Conservation (phyloP, 202 grass and related monocot species). For the Carex arenaria region DNA sequence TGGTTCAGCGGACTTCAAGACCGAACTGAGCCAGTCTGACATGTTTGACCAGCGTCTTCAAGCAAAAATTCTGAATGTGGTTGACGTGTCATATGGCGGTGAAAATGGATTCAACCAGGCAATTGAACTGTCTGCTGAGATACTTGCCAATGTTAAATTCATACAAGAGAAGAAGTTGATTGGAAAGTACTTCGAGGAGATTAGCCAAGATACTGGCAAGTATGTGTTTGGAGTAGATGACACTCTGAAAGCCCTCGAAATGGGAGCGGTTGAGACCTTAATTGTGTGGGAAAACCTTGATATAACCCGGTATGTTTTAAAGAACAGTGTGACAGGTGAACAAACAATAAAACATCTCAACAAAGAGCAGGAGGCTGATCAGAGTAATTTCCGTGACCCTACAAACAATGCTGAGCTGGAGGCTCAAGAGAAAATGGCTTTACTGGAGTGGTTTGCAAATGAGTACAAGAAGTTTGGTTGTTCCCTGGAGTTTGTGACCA, state of each 20-base stretch:
- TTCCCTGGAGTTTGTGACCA: slow-evolving; percentile 84
- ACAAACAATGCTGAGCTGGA: slow-evolving; percentile 57
- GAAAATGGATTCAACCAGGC: slow-evolving; percentile 85
- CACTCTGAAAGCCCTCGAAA: slow-evolving; percentile 76
- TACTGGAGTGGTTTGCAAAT: slow-evolving; percentile 85
- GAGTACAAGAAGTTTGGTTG: slow-evolving; percentile 88
- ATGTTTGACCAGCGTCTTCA: slow-evolving; percentile 86
- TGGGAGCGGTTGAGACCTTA: slow-evolving; percentile 76
- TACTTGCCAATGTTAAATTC: slow-evolving; percentile 84
- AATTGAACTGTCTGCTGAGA: slow-evolving; percentile 79
- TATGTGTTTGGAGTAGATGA: slow-evolving; percentile 86
- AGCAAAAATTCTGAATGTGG: slow-evolving; percentile 80
- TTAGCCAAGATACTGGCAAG: slow-evolving; percentile 75
- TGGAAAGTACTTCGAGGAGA: slow-evolving; percentile 91
- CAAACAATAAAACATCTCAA: slow-evolving; percentile 61
- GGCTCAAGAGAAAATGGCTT: slow-evolving; percentile 69
- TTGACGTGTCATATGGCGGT: slow-evolving; percentile 82
- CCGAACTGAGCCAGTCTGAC: slow-evolving; percentile 80
- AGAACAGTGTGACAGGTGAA: slow-evolving; percentile 53
- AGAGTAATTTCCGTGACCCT: slow-evolving; percentile 67
- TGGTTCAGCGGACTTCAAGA: slow-evolving; percentile 86
- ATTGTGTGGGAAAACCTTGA: slow-evolving; percentile 92
- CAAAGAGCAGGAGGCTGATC: slow-evolving; percentile 71
- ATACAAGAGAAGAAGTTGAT: slow-evolving; percentile 88
- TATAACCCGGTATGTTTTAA: slow-evolving; percentile 64